Evolutionary conservation across 495 filamentous ascomycete species (phyloP).

Genomic region (Penicillium chermesinum): DNA sequence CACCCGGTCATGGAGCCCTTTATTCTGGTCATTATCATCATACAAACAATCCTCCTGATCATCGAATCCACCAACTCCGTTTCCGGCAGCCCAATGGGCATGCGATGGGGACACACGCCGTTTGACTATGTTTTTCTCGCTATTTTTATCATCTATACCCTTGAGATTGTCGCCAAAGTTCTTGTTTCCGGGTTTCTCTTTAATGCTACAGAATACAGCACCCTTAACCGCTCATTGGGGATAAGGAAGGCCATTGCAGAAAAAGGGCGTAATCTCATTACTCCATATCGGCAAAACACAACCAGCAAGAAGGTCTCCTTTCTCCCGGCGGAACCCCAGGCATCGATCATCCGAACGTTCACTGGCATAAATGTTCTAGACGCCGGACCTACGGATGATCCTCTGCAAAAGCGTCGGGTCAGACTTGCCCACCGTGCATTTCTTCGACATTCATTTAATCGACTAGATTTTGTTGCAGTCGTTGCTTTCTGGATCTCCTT

Average conservation of each 20-base stretch:
- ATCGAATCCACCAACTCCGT: conserved; percentile 72
- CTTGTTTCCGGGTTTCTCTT: conserved; percentile 90
- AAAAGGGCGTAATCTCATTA: conserved; percentile 72
- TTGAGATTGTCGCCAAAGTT: conserved; percentile 74
- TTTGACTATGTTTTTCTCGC: conserved; percentile 78
- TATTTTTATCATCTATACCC: conserved; percentile 86
- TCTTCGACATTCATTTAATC: conserved; percentile 89
- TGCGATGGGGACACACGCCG: conserved; percentile 57
- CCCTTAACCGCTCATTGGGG: conserved; percentile 65
- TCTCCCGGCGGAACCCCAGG: conserved; percentile 43
- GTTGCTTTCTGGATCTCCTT: conserved; percentile 93
- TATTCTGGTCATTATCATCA: conserved; percentile 79
- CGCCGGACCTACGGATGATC: conserved; percentile 51
- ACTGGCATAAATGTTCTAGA: conserved; percentile 62
- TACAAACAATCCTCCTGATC: conserved; percentile 81
- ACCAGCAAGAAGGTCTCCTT: conserved; percentile 43
- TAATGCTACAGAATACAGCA: conserved; percentile 82
- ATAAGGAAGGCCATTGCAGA: conserved; percentile 66
- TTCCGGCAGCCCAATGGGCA: conserved; percentile 44
- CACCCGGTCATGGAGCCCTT: conserved; percentile 81
- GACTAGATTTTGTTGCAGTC: conserved; percentile 93
- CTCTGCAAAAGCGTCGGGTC: conserved; percentile 74
- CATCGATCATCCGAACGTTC: conserved; percentile 77
- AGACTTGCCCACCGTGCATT: conserved; percentile 89
- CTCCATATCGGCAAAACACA: conserved; percentile 68